Base-by-base conservation (phyloP, 768 basidiomycete genomes). In the Naganishia vishniacii region DNA sequence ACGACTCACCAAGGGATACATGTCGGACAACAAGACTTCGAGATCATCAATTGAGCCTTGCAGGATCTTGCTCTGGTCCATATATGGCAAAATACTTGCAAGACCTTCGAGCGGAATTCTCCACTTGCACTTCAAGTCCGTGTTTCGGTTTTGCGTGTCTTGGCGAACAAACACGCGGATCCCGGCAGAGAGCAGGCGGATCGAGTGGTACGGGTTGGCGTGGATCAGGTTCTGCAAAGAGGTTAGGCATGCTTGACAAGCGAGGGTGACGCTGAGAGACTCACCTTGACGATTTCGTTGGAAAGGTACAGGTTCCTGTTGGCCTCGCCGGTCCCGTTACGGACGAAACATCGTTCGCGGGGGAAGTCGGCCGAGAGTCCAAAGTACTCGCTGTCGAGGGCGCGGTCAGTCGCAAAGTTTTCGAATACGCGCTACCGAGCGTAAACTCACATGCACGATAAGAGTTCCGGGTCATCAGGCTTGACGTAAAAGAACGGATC, bases 81-180 rank as follows among this genome's bases (percentile, higher is more conserved):
- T 78, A 73, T 86, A 92, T 0, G 91, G 89, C n/a, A 93, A 74
- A 29, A 97, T 80, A 37, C 88, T 87, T 6, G 86, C 84, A 15
- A 99, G 75, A 2, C 92, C 92, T 71, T 98, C 94, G 20, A 84
- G 84, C 20, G 94, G 82, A 28, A 94, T 72, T 45, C 80, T 70
- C 80, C 79, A 80, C 73, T 80, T 73, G 76, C 81, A 78, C 61
- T 69, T 34, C 46, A 78, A 75, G 18, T 75, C 75, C 16, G 68
- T 71, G 20, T 74, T 71, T 46, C 72, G 74, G 41, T 51, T 61
- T 47, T 71, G 84, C 1, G 83, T 84, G 65, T 94, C 93, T 75
- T 98, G 93, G 72, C 90, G 88, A 6, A 85, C 84, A 77, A 98
- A 88, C 13, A 91, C 85, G 76, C 95, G 94, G 42, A 92, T 91